Base-by-base conservation (phyloP, 1,139 yeast genomes). In the Pichia sp. region DNA sequence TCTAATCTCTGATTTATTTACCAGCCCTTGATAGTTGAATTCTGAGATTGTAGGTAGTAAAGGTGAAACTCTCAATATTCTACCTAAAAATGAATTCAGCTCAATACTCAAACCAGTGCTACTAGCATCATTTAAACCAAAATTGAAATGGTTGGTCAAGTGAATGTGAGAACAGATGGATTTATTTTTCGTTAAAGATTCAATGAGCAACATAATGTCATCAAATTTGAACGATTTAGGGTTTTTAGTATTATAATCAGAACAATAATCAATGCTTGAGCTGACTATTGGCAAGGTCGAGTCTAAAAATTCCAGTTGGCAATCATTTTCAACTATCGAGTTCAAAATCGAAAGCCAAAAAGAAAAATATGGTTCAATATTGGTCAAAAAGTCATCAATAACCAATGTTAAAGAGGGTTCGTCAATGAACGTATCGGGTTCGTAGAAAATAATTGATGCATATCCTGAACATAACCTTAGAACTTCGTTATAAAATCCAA, bases 61-160 rank as follows among this genome's bases (percentile, higher is more conserved):
- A 0, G 96, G 95, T 0, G 96, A 85, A 27, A 87, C 64, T 46
- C 81, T 70, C 48, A 87, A 72, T 37, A 87, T 69, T 3, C 95
- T 85, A 2, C 97, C 97, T 46, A 90, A 65, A 10, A 86, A 61
- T 0, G 95, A 79, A 34, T 69, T 68, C 31, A 66, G 66, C 55
- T 85, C 95, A 52, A 74, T 74, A 40, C 73, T 73, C 10, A 73
- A 65, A 1, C 84, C 70, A 28, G 67, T 59, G 2, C n/a, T 23
- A 11, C 55, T 44, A 43, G 61, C 67, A 37, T 69, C 67, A 39
- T 79, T 79, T 8, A 31, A 10, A 8, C 7, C 6, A 34, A 16
- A n/a, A 45, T 64, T 65, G 50, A 81, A 85, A 0, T 75, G 73
- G 43, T 75, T 74, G 31, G 82, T 64, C 49, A 75, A 67, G 1